Evolutionary conservation across 2,329 filamentous ascomycete genomes (phyloP).

Genomic region (Clonostachys rhizophaga): DNA sequence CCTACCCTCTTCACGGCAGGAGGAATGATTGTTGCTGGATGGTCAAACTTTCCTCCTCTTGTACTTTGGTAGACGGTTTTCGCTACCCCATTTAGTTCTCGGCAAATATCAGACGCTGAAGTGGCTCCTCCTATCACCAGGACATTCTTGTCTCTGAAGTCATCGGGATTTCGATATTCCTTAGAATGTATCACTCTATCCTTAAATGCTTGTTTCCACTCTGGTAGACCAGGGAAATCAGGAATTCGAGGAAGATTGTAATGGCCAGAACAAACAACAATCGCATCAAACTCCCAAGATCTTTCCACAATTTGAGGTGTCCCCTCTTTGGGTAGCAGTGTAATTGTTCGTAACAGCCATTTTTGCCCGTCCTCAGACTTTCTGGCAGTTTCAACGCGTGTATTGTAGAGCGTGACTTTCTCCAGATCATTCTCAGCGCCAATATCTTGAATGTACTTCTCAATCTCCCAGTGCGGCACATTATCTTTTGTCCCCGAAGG

Average conservation of each 20-base stretch:
- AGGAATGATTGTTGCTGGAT: conserved; percentile 48
- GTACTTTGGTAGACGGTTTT: conserved; percentile 44
- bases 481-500: conserved; percentile 54
- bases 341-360: conserved; percentile 49
- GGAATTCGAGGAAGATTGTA: conserved; percentile 62
- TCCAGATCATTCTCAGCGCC: conserved; percentile 44
- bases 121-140: conserved; percentile 50
- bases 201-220: conserved; percentile 51
- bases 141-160: conserved; percentile 46
- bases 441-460: conserved; percentile 58
- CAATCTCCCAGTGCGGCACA: conserved; percentile 50
- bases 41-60: conserved; percentile 52
- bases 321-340: conserved; percentile 20
- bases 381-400: conserved; percentile 46
- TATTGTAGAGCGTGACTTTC: conserved; percentile 46
- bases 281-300: conserved; percentile 47
- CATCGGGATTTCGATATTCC: conserved; percentile 59
- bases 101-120: conserved; percentile 34
- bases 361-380: conserved; percentile 33
- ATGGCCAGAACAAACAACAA: conserved; percentile 64
- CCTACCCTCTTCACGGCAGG: conserved; percentile 44
- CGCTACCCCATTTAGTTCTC: conserved; percentile 27
- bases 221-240: conserved; percentile 49
- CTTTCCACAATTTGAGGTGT: conserved; percentile 11
- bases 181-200: conserved; percentile 63